These are phyloP conservation scores for Corynespora cassiicola DNA, from an alignment of 2,329 filamentous ascomycete species.

Conservation along the genomic window DNA sequence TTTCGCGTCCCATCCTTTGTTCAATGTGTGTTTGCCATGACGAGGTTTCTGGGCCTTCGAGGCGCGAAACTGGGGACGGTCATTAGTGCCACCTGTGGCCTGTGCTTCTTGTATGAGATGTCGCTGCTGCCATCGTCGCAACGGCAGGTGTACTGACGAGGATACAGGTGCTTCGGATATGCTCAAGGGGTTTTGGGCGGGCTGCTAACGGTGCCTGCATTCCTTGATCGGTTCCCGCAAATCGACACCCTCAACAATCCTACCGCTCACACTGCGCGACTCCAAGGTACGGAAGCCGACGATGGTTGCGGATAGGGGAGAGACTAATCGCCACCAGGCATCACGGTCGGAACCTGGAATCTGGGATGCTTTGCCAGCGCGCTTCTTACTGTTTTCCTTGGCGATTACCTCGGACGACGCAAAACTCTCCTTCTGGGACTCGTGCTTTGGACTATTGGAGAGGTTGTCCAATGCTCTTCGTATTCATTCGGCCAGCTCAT, in stretches of 20 bases:
- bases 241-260: constrained; percentile 28
- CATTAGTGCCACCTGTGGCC: constrained; percentile 31
- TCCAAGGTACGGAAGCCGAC: constrained; percentile 24
- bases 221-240: constrained; percentile 50
- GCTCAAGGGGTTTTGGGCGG: constrained; percentile 72
- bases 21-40: too few species aligned
- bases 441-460: constrained; percentile 57
- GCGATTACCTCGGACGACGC: constrained; percentile 57
- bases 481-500: constrained; percentile 58
- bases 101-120: constrained; percentile 32
- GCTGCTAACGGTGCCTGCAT: constrained; percentile 72
- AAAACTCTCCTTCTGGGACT: constrained; percentile 58
- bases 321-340: constrained; percentile 20
- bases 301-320: not conserved
- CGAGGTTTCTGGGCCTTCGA: constrained; percentile 28
- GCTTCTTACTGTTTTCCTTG: constrained; percentile 56
- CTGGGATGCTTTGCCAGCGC: constrained; percentile 67
- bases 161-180: constrained; percentile 59
- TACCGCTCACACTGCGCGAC: constrained; percentile 28
- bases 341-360: constrained; percentile 38
- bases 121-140: constrained; percentile 1
- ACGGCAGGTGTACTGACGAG: constrained; percentile 13
- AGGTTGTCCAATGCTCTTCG: constrained; percentile 55
- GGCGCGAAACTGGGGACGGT: constrained; percentile 24
- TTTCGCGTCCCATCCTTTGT: too few species aligned